A percentile compares a stretch with the other conserved stretches of the same genome.
Conservation (phyloP, 1,284 basidiomycete genomes). For the Violaceomyces palustris region DNA sequence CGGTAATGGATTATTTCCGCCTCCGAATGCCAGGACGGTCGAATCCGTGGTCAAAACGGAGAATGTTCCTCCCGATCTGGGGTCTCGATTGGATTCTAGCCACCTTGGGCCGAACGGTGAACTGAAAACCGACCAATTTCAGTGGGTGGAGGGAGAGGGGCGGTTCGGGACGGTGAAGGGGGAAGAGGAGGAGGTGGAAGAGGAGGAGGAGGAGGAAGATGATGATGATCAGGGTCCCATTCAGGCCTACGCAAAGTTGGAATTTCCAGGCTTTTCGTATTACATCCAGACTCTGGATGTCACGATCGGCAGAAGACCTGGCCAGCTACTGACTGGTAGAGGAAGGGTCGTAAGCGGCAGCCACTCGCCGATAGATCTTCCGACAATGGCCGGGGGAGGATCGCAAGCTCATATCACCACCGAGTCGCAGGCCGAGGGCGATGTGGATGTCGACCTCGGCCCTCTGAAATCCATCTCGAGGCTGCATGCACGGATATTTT, state of each 20-base stretch:
- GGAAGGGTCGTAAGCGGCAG: too few species aligned
- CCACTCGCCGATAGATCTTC: too few species aligned
- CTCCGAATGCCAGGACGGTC: slow-evolving; percentile 9
- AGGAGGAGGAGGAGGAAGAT: slow-evolving; percentile 11
- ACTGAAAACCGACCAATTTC: slow-evolving; percentile 16
- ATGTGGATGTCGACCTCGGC: slow-evolving; percentile 84
- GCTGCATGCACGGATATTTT: slow-evolving; percentile 87
- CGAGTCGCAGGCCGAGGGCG: slow-evolving; percentile 27
- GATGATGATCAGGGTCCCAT: slow-evolving; percentile 56
- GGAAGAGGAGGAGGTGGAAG: slow-evolving; percentile 19
- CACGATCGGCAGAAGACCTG: slow-evolving; percentile 62
- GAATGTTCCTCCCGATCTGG: not conserved
- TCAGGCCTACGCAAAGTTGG: slow-evolving; percentile 85
- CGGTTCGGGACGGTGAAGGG: too few species aligned
- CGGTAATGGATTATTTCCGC: slow-evolving; percentile 19
- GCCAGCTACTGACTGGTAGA: slow-evolving; percentile 10
- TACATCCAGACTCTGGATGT: slow-evolving; percentile 75
- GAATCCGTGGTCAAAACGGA: slow-evolving; percentile 4
- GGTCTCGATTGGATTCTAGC: slow-evolving; percentile 5
- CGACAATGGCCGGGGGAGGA: too few species aligned
- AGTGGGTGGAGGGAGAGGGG: slow-evolving; percentile 30
- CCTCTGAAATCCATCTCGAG: slow-evolving; percentile 94
- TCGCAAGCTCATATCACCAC: slow-evolving; percentile 35
- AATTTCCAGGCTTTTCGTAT: slow-evolving; percentile 83
- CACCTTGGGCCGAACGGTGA: slow-evolving; percentile 27